Evolutionary conservation across 768 basidiomycete species (phyloP).

Genomic region (Lentinula raphanica): DNA sequence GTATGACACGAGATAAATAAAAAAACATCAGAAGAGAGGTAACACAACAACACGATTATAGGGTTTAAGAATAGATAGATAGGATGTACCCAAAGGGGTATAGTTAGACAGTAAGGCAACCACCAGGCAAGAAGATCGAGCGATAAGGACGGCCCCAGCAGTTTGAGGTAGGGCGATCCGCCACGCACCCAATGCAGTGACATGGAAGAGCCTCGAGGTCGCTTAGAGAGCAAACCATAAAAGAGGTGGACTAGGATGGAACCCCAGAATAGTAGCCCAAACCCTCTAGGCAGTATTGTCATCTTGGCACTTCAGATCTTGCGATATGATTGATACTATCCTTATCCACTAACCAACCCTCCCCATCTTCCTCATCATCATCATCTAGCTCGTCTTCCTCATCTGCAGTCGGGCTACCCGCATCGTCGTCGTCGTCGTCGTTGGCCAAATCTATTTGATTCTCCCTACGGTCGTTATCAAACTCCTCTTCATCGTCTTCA

Average conservation of each 20-base stretch:
- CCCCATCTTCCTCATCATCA: constrained; percentile 22
- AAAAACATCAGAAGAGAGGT: neutral
- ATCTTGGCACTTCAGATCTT: constrained; percentile 17
- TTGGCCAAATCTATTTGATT: neutral
- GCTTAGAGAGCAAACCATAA: neutral
- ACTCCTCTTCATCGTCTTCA: neutral
- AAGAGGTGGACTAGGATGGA: too few species aligned
- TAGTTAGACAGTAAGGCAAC: too few species aligned
- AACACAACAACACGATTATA: neutral
- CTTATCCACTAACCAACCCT: constrained; percentile 25
- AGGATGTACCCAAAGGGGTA: too few species aligned
- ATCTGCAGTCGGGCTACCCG: constrained; percentile 10
- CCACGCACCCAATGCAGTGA: too few species aligned
- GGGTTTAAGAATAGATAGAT: constrained; percentile 2
- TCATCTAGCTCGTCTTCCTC: constrained; percentile 20
- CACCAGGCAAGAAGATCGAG: too few species aligned
- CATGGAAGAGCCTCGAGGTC: neutral
- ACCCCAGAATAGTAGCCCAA: too few species aligned
- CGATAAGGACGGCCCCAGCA: too few species aligned
- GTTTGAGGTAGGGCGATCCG: too few species aligned
- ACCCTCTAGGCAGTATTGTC: too few species aligned
- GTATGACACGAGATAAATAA: too few species aligned
- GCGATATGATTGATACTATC: constrained; percentile 22
- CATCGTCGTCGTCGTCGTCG: constrained; percentile 5
- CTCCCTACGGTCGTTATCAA: constrained; percentile 2